A percentile compares a stretch with the other conserved stretches of the same genome.
Conservation (phyloP, 2,329 filamentous ascomycete genomes). For the Neurospora sp. region DNA sequence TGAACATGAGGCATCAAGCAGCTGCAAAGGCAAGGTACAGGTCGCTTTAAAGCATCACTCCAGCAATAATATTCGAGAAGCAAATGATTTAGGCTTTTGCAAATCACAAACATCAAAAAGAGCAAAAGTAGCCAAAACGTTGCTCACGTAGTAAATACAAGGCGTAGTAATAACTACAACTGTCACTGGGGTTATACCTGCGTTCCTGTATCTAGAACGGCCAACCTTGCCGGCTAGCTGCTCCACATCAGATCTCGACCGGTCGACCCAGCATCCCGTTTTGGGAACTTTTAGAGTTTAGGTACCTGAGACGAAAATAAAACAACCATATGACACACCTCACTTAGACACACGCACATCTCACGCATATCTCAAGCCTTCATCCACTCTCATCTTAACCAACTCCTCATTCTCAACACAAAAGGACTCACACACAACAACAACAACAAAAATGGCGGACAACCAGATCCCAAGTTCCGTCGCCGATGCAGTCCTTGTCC, state of each 20-base stretch:
- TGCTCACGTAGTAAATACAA: background rate
- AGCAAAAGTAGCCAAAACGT: background rate
- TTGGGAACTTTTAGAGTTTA: background rate
- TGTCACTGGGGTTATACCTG: background rate
- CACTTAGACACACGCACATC: background rate
- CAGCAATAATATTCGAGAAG: background rate
- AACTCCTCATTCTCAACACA: background rate
- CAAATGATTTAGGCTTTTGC: background rate
- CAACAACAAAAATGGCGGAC: slow-evolving; percentile 20
- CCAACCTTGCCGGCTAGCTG: background rate
- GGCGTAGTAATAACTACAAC: background rate
- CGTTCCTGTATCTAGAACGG: background rate
- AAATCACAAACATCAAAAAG: background rate
- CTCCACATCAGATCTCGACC: slow-evolving; percentile 2
- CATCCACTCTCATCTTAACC: background rate
- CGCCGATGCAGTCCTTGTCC: slow-evolving; percentile 74
- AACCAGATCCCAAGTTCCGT: slow-evolving; percentile 49
- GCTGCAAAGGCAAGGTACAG: background rate
- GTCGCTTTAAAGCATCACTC: background rate
- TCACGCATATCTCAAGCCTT: background rate
- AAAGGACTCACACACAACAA: background rate
- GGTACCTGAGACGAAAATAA: background rate
- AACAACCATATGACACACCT: background rate
- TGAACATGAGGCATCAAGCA: background rate
- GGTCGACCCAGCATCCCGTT: slow-evolving; percentile 2